Evolutionary conservation across 352 stramenopile genomes (phyloP), one percentile per base, ranked within the genome.

Genomic region (Phytopythium boreale): DNA sequence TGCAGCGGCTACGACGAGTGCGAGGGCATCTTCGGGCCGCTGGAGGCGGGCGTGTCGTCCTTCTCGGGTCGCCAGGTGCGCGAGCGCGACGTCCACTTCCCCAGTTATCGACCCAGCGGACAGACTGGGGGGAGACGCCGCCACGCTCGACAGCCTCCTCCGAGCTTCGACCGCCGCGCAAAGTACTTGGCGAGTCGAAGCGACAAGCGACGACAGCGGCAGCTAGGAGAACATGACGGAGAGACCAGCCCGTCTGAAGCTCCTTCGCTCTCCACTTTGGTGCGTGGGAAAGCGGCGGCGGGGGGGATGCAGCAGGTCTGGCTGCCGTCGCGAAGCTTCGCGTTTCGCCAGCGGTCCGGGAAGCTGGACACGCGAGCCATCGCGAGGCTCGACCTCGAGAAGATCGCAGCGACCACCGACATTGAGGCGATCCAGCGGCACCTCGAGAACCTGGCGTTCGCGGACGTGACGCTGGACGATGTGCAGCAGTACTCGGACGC

Each of bases 401-500:
- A 84, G 51, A 87, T 95, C 59, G 76, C 88, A 50, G 77, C 79
- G 10, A 90, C 80, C 31, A 95, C 86, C 4, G 86, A 95, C 37
- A 75, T 95, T 15, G 86, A 87, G 65, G 75, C 71, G 14, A 89
- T 92, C 52, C 85, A 94, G 69, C 72, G 68, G 6, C 84, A 93
- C 62, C 31, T 95, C 41, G 86, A 95, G 61, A 95, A 95, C 68
- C 41, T 95, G 31, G 75, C 82, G 2, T 95, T 95, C 64, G 79
- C 86, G 17, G 86, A 95, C 59, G 81, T 95, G 26, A 93, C 86
- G 9, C 53, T 92, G 31, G 84, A 95, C 17, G 86, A 95, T 37
- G 82, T 95, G 11, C 76, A 95, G 67, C 82, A 92, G 36, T 95
- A 91, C 61, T 95, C 86, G 19, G 86, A 95, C 57, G 74, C 77